Evolutionary conservation across 805 yeast genomes (phyloP).

Genomic region (Candida berthetii): DNA sequence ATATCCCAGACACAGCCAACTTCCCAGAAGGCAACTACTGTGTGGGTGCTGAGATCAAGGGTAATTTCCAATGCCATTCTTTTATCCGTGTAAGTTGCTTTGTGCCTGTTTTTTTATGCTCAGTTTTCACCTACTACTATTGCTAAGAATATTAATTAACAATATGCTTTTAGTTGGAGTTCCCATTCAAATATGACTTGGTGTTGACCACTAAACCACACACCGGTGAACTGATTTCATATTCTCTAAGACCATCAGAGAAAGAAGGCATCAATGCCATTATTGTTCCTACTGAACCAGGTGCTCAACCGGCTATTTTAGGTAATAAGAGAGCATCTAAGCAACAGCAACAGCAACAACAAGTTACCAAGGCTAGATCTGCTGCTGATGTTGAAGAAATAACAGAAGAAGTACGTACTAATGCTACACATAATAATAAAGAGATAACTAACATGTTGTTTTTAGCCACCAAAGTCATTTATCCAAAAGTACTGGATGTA

Average conservation of each 20-base stretch:
- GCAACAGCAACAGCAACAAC: neutral
- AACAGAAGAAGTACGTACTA: neutral
- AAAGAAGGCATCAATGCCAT: constrained; percentile 7
- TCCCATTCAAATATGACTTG: constrained; percentile 12
- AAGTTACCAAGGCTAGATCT: neutral
- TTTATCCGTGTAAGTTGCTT: constrained; percentile 8
- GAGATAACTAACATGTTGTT: neutral
- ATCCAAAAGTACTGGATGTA: constrained; percentile 61
- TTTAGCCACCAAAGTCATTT: constrained; percentile 32
- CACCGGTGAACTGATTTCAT: constrained; percentile 12
- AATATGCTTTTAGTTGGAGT: constrained; percentile 2
- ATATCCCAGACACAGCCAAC: neutral
- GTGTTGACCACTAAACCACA: constrained; percentile 8
- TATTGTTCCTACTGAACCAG: constrained; percentile 6
- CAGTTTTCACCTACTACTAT: too few relatives aligned
- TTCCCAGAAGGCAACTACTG: constrained; percentile 9
- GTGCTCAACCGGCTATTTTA: constrained; percentile 7
- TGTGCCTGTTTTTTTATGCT: neutral
- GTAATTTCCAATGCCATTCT: constrained; percentile 10
- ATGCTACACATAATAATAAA: too few relatives aligned
- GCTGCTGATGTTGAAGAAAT: neutral
- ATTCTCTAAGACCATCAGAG: constrained; percentile 7
- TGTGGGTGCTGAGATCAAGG: constrained; percentile 13
- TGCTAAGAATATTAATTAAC: neutral
- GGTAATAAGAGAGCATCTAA: neutral